Conservation (phyloP, 129 eudicot species). For the Oenanthe sinensis region DNA sequence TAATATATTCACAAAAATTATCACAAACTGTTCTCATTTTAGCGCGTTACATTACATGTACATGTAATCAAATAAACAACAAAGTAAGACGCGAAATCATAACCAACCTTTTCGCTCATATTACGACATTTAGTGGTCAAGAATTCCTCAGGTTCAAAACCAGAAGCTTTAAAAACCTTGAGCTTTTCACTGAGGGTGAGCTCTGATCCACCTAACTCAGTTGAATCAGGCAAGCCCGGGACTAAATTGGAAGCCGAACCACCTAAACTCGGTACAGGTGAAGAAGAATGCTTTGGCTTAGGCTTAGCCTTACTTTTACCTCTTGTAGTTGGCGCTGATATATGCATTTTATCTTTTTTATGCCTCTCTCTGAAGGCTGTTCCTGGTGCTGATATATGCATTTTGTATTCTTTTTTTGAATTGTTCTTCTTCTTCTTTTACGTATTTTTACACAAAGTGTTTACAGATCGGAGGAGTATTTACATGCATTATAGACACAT, state of each 20-base stretch:
- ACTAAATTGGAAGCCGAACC: conserved; percentile 24
- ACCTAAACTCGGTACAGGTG: conserved; percentile 28
- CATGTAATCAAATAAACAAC: too few species aligned
- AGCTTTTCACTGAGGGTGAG: conserved; percentile 62
- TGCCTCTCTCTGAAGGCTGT: background rate
- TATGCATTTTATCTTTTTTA: conserved; percentile 2
- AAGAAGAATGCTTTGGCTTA: conserved; percentile 14
- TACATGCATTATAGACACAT: background rate
- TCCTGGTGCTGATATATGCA: background rate
- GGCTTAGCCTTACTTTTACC: background rate
- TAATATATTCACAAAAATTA: background rate
- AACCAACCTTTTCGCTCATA: conserved; percentile 69
- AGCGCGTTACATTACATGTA: background rate
- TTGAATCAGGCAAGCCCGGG: conserved; percentile 37
- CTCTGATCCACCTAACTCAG: conserved; percentile 42
- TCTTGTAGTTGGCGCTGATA: background rate
- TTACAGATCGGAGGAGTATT: background rate
- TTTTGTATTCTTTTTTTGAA: background rate
- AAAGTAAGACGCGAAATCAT: background rate
- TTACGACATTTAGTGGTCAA: conserved; percentile 50
- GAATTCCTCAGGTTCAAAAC: conserved; percentile 60
- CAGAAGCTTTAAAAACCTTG: conserved; percentile 67
- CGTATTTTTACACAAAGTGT: background rate
- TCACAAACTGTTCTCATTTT: background rate
- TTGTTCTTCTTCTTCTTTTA: background rate